These are phyloP conservation scores for Eucalyptus regnans DNA, from an alignment of 345 rosid species.

Conservation along the genomic window DNA sequence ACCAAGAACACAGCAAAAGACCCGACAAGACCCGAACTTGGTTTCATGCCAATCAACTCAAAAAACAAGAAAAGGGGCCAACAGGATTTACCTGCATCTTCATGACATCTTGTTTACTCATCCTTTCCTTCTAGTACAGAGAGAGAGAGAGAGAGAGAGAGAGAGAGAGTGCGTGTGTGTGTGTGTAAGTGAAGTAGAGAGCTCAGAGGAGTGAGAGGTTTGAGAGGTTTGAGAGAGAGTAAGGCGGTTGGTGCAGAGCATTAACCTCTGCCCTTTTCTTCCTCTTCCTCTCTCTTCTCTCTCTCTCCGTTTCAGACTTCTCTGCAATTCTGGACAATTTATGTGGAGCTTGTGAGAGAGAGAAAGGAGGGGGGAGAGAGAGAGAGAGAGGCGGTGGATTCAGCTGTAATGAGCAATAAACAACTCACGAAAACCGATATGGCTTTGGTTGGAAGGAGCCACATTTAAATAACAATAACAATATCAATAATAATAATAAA, in stretches of 20 bases:
- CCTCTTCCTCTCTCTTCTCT: not conserved
- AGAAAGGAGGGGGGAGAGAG: not conserved
- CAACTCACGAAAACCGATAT: not conserved
- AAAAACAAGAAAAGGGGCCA: not conserved
- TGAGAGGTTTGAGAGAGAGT: not conserved
- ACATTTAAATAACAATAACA: not conserved
- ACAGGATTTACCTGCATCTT: conserved; percentile 56
- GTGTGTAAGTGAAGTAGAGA: not conserved
- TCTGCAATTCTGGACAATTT: not conserved
- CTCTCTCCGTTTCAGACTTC: not conserved
- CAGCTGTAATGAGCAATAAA: not conserved
- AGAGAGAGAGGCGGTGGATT: not conserved
- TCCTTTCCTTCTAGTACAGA: not conserved
- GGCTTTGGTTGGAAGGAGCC: not conserved
- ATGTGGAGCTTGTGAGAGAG: not conserved
- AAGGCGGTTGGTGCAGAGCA: not conserved
- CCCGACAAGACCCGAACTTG: not conserved
- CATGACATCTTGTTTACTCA: conserved; percentile 68
- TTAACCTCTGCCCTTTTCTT: not conserved
- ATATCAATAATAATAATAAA: not conserved
- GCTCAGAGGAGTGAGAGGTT: not conserved
- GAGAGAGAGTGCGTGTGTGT: not conserved
- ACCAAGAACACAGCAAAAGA: not conserved
- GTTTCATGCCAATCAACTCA: not conserved
- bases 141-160: not conserved